phyloP scores from a whole-genome alignment of 768 basidiomycete genomes.

The Cystoderma amianthinum region DNA sequence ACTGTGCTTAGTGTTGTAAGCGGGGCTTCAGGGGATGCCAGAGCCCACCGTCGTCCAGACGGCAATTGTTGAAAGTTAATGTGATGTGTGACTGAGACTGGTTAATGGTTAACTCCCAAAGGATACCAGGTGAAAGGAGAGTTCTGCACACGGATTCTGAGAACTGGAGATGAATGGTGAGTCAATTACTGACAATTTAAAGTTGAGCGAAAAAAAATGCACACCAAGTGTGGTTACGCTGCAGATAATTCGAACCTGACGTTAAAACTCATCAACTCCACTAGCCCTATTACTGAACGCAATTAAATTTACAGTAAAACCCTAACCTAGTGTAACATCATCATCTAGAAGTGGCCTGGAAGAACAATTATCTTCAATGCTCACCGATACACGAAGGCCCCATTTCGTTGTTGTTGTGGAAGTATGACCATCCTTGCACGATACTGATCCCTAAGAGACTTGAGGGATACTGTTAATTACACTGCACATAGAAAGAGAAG shows the following conservation, averaged over 20 bases:
- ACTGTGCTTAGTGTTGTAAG: not conserved
- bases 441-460: not conserved
- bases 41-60: no score
- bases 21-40: not conserved
- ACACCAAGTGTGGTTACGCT: not conserved
- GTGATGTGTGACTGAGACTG: not conserved
- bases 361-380: not conserved
- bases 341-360: not conserved
- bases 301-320: not conserved
- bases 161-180: not conserved
- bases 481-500: not conserved
- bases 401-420: not conserved
- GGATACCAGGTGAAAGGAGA: not conserved
- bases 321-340: not conserved
- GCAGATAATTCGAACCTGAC: not conserved
- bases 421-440: conserved; percentile 1
- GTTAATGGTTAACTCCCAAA: no score
- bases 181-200: not conserved
- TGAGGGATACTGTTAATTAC: no score
- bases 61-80: not conserved
- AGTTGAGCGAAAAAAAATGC: not conserved
- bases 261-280: not conserved
- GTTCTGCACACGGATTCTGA: not conserved
- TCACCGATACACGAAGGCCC: not conserved
- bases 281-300: not conserved